Percentiles rank a stretch among this genome's conserved stretches.
These are phyloP conservation scores for Camelina neglecta DNA, from an alignment of 345 rosid species.

Conservation along the genomic window DNA sequence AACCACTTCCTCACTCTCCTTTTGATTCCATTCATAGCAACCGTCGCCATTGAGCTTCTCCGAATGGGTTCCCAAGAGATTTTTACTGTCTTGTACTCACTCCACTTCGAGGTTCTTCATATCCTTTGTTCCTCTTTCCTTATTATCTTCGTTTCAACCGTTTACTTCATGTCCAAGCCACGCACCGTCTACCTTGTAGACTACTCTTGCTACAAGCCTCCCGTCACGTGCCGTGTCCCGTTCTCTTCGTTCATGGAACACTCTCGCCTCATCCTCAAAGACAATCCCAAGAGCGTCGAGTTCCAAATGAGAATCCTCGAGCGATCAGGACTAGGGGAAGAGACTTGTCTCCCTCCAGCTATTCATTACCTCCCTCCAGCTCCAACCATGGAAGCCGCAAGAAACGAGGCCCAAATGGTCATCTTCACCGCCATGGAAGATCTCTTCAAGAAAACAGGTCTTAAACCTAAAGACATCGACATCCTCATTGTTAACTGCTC, in stretches of 20 bases:
- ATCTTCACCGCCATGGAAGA: slow-evolving; percentile 75
- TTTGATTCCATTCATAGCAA: slow-evolving; percentile 57
- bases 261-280: slow-evolving; percentile 48
- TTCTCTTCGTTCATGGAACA: slow-evolving; percentile 77
- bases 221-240: slow-evolving; percentile 64
- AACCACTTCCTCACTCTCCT: slow-evolving; percentile 64
- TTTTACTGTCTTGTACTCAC: slow-evolving; percentile 50
- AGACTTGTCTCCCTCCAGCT: slow-evolving; percentile 77
- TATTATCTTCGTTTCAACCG: slow-evolving; percentile 52
- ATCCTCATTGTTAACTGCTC: slow-evolving; percentile 76
- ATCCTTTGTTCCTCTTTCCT: slow-evolving; percentile 53
- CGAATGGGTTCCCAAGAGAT: slow-evolving; percentile 63
- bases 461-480: slow-evolving; percentile 71
- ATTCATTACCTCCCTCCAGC: slow-evolving; percentile 81
- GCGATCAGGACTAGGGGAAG: slow-evolving; percentile 80
- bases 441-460: slow-evolving; percentile 65
- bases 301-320: slow-evolving; percentile 72
- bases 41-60: slow-evolving; percentile 48
- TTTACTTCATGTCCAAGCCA: slow-evolving; percentile 74
- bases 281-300: slow-evolving; percentile 61
- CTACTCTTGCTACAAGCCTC: slow-evolving; percentile 70
- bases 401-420: slow-evolving; percentile 66
- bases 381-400: slow-evolving; percentile 67
- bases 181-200: slow-evolving; percentile 64
- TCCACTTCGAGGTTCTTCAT: slow-evolving; percentile 54